phyloP scores from a whole-genome alignment of 1,284 basidiomycete species.

The Cryptococcus maquisensis region DNA sequence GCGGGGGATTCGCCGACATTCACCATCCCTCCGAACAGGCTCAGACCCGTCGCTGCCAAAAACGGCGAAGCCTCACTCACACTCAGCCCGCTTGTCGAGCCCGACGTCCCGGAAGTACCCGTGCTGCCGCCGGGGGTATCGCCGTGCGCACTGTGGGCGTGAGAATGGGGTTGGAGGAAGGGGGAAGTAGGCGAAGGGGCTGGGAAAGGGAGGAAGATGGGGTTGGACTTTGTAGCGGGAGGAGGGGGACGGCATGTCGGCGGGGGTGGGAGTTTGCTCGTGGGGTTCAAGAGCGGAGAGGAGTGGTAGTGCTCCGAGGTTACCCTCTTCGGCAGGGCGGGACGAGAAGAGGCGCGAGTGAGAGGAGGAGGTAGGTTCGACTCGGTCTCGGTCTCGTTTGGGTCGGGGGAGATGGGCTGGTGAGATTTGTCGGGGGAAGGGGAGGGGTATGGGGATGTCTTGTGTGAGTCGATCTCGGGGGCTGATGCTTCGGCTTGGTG shows the following conservation, averaged over 20 bases:
- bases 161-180: not conserved
- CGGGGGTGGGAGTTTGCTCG: constrained; percentile 5
- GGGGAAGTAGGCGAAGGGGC: constrained; percentile 43
- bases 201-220: constrained; percentile 46
- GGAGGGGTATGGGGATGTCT: constrained; percentile 12
- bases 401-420: constrained; percentile 13
- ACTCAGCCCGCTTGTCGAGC: constrained; percentile 13
- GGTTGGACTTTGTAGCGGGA: constrained; percentile 26
- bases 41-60: constrained; percentile 36
- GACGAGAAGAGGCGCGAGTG: constrained; percentile 13
- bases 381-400: constrained; percentile 41
- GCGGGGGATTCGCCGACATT: constrained; percentile 21
- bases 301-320: not conserved
- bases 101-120: not conserved
- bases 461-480: not conserved
- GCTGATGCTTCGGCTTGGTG: not conserved
- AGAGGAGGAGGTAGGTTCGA: constrained; percentile 33
- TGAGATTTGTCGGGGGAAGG: constrained; percentile 6
- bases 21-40: constrained; percentile 38
- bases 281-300: not conserved
- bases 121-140: constrained; percentile 1
- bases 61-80: constrained; percentile 40
- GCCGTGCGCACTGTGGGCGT: constrained; percentile 2
- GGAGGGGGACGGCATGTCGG: constrained; percentile 8
- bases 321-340: not conserved